A percentile compares a stretch with the other conserved stretches of the same genome.
Conservation (phyloP, 2,329 filamentous ascomycete genomes). For the Leptographium procerum region DNA sequence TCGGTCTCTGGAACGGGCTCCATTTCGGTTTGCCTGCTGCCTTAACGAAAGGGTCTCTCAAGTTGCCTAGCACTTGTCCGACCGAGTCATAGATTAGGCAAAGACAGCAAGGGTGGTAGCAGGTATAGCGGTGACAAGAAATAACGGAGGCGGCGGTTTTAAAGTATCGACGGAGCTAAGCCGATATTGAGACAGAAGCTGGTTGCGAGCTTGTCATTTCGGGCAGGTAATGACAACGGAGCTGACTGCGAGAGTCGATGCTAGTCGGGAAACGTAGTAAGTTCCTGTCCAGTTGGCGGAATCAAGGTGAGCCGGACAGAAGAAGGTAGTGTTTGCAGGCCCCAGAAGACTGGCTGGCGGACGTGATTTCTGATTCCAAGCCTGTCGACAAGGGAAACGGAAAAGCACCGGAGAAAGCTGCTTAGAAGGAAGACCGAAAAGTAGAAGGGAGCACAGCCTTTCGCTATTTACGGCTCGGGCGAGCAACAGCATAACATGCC, state of each 20-base stretch:
- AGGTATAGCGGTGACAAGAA: no score
- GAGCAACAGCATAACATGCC: neutral
- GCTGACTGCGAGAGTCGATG: neutral
- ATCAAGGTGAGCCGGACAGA: neutral
- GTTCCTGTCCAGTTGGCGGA: neutral
- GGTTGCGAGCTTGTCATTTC: neutral
- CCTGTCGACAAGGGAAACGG: neutral
- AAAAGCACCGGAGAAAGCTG: neutral
- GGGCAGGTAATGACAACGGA: neutral
- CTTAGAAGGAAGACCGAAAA: neutral
- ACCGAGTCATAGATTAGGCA: neutral
- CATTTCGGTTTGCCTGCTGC: slow-evolving; percentile 29
- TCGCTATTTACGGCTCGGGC: neutral
- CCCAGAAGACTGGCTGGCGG: neutral
- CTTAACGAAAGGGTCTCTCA: neutral
- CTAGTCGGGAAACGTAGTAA: neutral
- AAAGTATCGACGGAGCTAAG: neutral
- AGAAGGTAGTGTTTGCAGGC: neutral
- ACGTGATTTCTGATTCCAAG: neutral
- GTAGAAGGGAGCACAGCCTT: neutral
- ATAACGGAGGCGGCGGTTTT: neutral
- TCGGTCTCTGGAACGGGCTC: slow-evolving; percentile 59
- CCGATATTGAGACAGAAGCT: neutral
- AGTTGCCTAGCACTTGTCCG: neutral
- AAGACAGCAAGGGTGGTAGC: neutral